Evolutionary conservation across 805 yeast species (phyloP).

Genomic region (Soucietia sequanensis): DNA sequence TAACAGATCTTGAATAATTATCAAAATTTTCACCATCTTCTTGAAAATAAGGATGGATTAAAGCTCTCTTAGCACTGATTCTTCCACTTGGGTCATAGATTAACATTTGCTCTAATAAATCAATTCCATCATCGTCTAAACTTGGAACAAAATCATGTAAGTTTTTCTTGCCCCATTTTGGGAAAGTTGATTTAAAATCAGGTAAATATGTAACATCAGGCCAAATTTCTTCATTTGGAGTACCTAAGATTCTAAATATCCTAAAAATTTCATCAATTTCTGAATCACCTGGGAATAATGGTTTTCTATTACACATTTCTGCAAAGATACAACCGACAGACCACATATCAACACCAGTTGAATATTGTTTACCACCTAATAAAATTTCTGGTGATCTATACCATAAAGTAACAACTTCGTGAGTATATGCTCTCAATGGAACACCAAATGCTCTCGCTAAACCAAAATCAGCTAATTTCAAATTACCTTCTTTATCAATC

Average conservation of each 20-base stretch:
- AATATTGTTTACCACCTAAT: constrained; percentile 94
- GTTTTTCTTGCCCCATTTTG: constrained; percentile 79
- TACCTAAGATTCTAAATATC: constrained; percentile 88
- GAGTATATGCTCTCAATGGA: constrained; percentile 94
- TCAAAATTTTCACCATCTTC: constrained; percentile 43
- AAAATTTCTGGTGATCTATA: constrained; percentile 95
- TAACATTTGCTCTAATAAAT: constrained; percentile 73
- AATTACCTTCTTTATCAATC: constrained; percentile 92
- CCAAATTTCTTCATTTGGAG: constrained; percentile 92
- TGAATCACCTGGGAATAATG: constrained; percentile 95
- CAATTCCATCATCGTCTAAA: constrained; percentile 80
- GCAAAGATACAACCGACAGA: constrained; percentile 97
- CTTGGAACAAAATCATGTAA: constrained; percentile 72
- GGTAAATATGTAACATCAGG: constrained; percentile 91
- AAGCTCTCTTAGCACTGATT: constrained; percentile 91
- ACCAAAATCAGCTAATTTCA: constrained; percentile 81
- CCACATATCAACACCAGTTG: constrained; percentile 99
- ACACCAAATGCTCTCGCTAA: constrained; percentile 97
- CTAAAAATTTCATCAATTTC: constrained; percentile 96
- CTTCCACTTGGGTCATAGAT: constrained; percentile 92
- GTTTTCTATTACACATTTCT: constrained; percentile 95
- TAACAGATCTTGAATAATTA: constrained; percentile 28
- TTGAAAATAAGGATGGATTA: constrained; percentile 82
- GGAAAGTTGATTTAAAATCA: constrained; percentile 90
- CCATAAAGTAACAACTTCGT: constrained; percentile 98